A percentile compares a stretch with the other conserved stretches of the same genome.
These are phyloP conservation scores for Neohortaea acidophila DNA, from an alignment of 495 filamentous ascomycete genomes.

Conservation along the genomic window DNA sequence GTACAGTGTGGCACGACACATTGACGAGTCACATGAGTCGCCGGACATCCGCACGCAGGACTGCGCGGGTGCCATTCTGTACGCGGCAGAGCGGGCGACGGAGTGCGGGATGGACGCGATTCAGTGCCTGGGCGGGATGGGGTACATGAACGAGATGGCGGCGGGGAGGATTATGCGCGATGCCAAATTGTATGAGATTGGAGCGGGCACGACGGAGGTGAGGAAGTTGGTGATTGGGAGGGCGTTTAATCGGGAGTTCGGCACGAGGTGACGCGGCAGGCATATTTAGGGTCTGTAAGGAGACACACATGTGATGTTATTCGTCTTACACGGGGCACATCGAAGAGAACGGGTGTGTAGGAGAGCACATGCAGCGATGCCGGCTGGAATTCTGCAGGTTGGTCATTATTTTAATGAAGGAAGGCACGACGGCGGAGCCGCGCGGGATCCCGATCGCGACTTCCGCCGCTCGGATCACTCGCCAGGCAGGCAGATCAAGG, in stretches of 20 bases:
- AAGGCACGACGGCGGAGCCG: no score
- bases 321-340: no score
- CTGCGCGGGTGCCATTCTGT: slow-evolving; percentile 86
- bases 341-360: no score
- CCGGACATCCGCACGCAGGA: slow-evolving; percentile 60
- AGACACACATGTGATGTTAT: no score
- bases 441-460: no score
- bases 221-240: slow-evolving; percentile 87
- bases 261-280: slow-evolving; percentile 4
- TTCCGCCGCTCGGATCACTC: no score
- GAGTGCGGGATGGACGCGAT: slow-evolving; percentile 83
- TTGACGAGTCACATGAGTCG: slow-evolving; percentile 21
- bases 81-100: slow-evolving; percentile 85
- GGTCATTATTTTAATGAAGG: no score
- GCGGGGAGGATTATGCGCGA: slow-evolving; percentile 76
- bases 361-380: no score
- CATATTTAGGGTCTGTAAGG: no score
- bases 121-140: slow-evolving; percentile 87
- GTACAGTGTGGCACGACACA: slow-evolving; percentile 40
- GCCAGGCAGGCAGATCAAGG: no score
- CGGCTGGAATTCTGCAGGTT: no score
- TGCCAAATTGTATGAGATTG: slow-evolving; percentile 90
- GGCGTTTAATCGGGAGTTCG: slow-evolving; percentile 84
- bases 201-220: slow-evolving; percentile 89
- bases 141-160: slow-evolving; percentile 89